Conservation (phyloP, 2,329 filamentous ascomycete genomes). For the Teratosphaeria pseudoeucalypti region DNA sequence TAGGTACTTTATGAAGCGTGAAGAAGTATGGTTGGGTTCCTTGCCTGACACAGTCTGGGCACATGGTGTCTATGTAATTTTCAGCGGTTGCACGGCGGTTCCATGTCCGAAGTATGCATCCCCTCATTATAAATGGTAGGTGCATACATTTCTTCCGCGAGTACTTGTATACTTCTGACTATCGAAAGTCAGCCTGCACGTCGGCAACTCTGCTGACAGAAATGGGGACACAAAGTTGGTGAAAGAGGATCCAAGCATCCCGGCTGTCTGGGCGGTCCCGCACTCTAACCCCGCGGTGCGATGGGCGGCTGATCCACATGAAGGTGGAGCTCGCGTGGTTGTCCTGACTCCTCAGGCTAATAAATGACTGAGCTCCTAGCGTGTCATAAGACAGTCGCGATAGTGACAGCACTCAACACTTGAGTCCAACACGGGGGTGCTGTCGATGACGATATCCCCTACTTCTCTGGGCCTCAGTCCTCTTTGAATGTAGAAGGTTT, state of each 20-base stretch:
- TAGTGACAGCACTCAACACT: no score
- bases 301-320: neutral
- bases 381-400: neutral
- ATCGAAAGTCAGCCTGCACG: neutral
- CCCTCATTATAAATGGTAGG: neutral
- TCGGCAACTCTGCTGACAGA: neutral
- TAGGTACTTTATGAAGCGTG: neutral
- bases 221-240: neutral
- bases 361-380: neutral
- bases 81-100: neutral
- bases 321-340: neutral
- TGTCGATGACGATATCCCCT: no score
- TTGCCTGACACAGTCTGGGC: neutral
- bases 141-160: neutral
- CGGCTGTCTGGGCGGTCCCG: neutral
- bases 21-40: neutral
- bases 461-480: no score
- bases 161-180: neutral
- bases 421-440: no score
- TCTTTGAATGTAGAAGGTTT: no score
- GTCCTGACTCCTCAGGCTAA: neutral
- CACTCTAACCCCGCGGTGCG: neutral
- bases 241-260: neutral
- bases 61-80: neutral
- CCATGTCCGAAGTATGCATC: neutral